phyloP scores from a whole-genome alignment of 768 basidiomycete species.

The Phlebiopsis flavidoalba region DNA sequence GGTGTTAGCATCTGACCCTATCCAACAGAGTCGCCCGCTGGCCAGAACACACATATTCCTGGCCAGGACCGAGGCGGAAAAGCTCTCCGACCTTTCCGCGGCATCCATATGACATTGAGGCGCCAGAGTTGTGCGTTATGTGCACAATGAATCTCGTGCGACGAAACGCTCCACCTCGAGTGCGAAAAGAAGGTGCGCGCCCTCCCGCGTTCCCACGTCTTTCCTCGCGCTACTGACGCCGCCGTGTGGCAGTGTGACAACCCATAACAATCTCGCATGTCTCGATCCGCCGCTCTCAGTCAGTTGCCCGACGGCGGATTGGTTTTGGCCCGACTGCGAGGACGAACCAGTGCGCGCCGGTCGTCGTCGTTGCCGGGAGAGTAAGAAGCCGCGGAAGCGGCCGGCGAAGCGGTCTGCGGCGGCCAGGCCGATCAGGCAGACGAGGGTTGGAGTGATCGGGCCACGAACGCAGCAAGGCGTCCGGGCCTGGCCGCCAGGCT shows the following conservation, averaged over 20 bases:
- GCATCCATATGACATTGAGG: conserved; percentile 69
- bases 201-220: background rate
- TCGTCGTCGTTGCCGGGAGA: conserved; percentile 20
- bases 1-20: background rate
- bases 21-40: conserved; percentile 68
- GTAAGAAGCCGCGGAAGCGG: conserved; percentile 10
- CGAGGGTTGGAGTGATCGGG: conserved; percentile 19
- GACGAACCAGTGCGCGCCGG: conserved; percentile 51
- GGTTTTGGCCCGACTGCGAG: conserved; percentile 82
- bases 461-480: conserved; percentile 45
- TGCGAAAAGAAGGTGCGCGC: conserved; percentile 88
- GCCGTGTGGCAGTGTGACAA: conserved; percentile 66
- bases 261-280: conserved; percentile 82
- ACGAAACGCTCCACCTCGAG: conserved; percentile 69
- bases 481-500: conserved; percentile 20
- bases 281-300: conserved; percentile 69
- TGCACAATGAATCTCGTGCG: conserved; percentile 71
- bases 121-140: conserved; percentile 63
- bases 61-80: conserved; percentile 67
- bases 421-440: conserved; percentile 12
- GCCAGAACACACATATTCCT: conserved; percentile 89
- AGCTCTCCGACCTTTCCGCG: conserved; percentile 74
- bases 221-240: background rate
- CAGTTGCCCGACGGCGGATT: conserved; percentile 86
- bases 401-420: conserved; percentile 10